A percentile compares a stretch with the other conserved stretches of the same genome.
Conservation (phyloP, 2,329 filamentous ascomycete species). For the Annulohypoxylon truncatum region DNA sequence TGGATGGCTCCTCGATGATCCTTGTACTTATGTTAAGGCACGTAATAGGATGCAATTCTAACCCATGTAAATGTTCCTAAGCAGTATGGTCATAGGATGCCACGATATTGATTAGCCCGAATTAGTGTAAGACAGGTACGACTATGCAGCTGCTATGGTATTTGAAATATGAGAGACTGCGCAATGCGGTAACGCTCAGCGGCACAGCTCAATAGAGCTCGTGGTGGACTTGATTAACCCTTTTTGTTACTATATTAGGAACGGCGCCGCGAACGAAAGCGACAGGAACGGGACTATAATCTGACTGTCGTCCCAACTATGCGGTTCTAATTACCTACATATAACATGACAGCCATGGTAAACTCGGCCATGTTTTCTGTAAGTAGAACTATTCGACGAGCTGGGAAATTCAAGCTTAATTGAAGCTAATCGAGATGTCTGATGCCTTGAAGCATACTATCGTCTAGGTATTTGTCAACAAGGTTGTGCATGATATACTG, state of each 20-base stretch:
- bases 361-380: not conserved
- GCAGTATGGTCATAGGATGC: not conserved
- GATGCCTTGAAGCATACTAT: not conserved
- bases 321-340: not conserved
- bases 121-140: not conserved
- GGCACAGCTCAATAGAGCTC: not conserved
- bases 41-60: slow-evolving; percentile 2
- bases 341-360: not conserved
- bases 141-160: not conserved
- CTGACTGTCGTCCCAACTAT: not conserved
- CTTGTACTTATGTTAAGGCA: slow-evolving; percentile 13
- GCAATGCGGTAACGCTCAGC: not conserved
- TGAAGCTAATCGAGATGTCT: not conserved
- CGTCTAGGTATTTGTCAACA: not conserved
- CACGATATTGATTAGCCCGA: slow-evolving; percentile 3
- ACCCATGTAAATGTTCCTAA: not conserved
- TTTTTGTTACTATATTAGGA: not conserved
- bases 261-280: not conserved
- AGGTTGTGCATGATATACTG: slow-evolving; percentile 8
- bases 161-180: not conserved
- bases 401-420: not conserved
- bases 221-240: not conserved
- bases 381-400: not conserved
- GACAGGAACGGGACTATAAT: not conserved
- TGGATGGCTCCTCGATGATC: slow-evolving; percentile 7